These are phyloP conservation scores for Daldinia childiae DNA, from an alignment of 495 filamentous ascomycete species.

Conservation along the genomic window DNA sequence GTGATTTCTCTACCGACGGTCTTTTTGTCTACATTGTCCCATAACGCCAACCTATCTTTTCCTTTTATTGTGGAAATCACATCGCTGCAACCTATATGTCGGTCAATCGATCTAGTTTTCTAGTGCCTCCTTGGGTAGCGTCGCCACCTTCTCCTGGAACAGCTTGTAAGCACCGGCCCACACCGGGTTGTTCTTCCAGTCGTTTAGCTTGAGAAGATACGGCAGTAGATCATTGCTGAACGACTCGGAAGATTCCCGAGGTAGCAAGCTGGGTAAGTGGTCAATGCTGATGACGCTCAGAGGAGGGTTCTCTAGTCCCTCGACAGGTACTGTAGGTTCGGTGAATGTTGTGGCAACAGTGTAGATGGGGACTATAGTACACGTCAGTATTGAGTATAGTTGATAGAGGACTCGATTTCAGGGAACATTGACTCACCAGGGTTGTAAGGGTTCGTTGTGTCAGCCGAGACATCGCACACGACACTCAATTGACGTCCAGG, in stretches of 20 bases:
- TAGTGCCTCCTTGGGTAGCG: slow-evolving; percentile 65
- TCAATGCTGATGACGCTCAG: slow-evolving; percentile 88
- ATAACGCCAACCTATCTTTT: slow-evolving; percentile 25
- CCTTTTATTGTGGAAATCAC: neutral
- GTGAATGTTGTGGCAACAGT: slow-evolving; percentile 81
- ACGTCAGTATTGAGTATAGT: neutral
- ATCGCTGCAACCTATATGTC: neutral
- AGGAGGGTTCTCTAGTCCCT: slow-evolving; percentile 63
- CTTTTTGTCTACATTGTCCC: slow-evolving; percentile 36
- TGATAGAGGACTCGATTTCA: neutral
- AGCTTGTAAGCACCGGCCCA: slow-evolving; percentile 86
- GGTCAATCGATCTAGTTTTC: slow-evolving; percentile 42
- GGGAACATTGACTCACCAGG: slow-evolving; percentile 54
- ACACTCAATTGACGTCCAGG: slow-evolving; percentile 80
- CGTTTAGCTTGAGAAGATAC: slow-evolving; percentile 78
- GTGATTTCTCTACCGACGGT: slow-evolving; percentile 11
- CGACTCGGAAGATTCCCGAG: slow-evolving; percentile 86
- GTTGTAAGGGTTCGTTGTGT: slow-evolving; percentile 73
- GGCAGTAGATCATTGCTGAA: slow-evolving; percentile 85
- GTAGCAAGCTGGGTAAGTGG: slow-evolving; percentile 86
- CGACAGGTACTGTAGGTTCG: slow-evolving; percentile 82
- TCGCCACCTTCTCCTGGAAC: slow-evolving; percentile 84
- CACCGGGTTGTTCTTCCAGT: slow-evolving; percentile 74
- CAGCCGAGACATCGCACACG: slow-evolving; percentile 86
- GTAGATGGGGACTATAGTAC: slow-evolving; percentile 80